Base-by-base conservation (phyloP, 306 rosid species). In the Trifolium fragiferum region DNA sequence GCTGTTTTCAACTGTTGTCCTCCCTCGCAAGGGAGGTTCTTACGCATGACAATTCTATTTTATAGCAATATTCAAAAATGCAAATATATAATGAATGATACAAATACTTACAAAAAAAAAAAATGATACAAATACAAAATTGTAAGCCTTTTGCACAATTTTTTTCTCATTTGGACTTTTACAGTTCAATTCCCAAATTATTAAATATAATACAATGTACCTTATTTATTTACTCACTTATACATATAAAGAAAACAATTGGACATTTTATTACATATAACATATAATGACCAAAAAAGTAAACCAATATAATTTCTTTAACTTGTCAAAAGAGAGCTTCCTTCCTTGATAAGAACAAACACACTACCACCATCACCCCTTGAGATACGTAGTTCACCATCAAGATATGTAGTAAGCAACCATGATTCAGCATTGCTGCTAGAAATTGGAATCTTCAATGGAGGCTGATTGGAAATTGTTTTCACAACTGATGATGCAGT, bases 321-420 rank as follows among this genome's bases (percentile, higher is more conserved):
- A 44, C 53, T 50, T 4, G 61, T 46, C 57, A 89, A 68, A 54
- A 88, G 90, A 75, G 84, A 9, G 75, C 99, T 86, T 14, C 97
- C 96, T 76, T 90, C 97, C 83, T 94, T 94, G 82, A 94, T 76
- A 43, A 92, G 92, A 70, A 88, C 99, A 23, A 86, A 92, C 35
- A 94, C 93, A 19, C 89, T 86, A 65, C 97, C 97, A 8, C 68
- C 92, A 50, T 89, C 97, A 35, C 90, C 92, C 83, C 93, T 82
- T 1, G 90, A 83, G 82, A 94, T 90, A 49, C 97, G 81, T 27
- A 94, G 85, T 58, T 92, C 97, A n/a, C 79, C 86, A 0, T 94
- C 99, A 3, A 94, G 97, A 77, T 90, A 90, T 11, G 96, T 92
- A 37, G 97, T 92, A 30, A 94, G 86, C 53, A 92, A 43, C 99